These are phyloP conservation scores for Nakazawaea anatomiae DNA, from an alignment of 805 yeast species.

Conservation along the genomic window DNA sequence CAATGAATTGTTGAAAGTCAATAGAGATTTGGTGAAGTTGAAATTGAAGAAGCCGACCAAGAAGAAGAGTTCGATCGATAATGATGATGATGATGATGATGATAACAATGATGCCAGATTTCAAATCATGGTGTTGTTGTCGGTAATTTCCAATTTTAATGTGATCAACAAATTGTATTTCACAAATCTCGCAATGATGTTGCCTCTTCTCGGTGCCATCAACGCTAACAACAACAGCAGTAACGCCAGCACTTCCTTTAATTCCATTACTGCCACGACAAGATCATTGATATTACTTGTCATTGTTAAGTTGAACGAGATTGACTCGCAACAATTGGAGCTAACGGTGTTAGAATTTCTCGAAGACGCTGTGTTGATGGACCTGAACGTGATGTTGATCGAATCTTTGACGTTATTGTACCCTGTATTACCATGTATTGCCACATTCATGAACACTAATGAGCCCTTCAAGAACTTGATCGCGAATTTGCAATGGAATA, in stretches of 20 bases:
- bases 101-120: not conserved
- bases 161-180: not conserved
- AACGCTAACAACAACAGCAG: too few species aligned
- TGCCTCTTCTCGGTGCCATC: not conserved
- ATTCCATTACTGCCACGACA: not conserved
- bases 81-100: not conserved
- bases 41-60: not conserved
- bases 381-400: not conserved
- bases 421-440: not conserved
- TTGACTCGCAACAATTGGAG: not conserved
- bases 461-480: not conserved
- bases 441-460: not conserved
- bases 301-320: conserved; percentile 2
- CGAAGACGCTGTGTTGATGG: not conserved
- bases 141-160: not conserved
- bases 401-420: not conserved
- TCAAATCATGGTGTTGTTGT: not conserved
- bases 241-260: too few species aligned
- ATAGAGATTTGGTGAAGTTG: not conserved
- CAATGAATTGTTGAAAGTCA: not conserved
- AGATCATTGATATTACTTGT: not conserved
- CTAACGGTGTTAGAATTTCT: not conserved
- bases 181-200: not conserved
- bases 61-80: too few species aligned
- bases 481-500: not conserved